A percentile compares a stretch with the other conserved stretches of the same genome.
Conservation (phyloP, 2,329 filamentous ascomycete genomes). For the Talaromyces amestolkiae region DNA sequence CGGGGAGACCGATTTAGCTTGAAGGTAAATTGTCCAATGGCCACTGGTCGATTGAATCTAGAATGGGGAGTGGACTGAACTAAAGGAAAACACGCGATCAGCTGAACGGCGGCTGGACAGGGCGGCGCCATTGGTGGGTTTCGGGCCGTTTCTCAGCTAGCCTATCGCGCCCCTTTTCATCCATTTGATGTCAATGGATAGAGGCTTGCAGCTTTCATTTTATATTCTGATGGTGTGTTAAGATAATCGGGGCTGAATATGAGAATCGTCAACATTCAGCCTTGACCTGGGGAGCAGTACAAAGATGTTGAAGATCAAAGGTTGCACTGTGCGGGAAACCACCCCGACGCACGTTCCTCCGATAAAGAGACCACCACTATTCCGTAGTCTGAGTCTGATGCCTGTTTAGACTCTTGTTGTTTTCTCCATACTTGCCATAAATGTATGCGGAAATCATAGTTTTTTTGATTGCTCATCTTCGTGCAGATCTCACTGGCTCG, state of each 20-base stretch:
- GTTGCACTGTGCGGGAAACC: neutral
- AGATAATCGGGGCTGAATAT: neutral
- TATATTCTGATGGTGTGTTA: neutral
- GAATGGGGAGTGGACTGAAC: neutral
- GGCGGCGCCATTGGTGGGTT: neutral
- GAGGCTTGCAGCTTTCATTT: neutral
- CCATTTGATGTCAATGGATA: neutral
- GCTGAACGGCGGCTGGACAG: neutral
- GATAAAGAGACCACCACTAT: neutral
- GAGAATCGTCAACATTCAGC: neutral
- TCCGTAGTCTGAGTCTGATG: neutral
- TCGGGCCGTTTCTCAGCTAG: slow-evolving; percentile 2
- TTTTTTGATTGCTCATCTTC: neutral
- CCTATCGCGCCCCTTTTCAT: neutral
- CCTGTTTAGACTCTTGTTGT: neutral
- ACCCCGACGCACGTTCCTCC: neutral
- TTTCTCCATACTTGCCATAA: neutral
- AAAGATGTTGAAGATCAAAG: neutral
- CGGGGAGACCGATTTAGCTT: neutral
- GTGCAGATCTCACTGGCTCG: neutral
- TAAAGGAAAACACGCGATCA: neutral
- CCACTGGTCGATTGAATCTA: neutral
- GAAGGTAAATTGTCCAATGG: slow-evolving; percentile 4
- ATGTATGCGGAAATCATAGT: neutral
- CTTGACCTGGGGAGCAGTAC: neutral